A percentile compares a stretch with the other conserved stretches of the same genome.
Conservation (phyloP, 495 filamentous ascomycete genomes). For the Rusavskia elegans region DNA sequence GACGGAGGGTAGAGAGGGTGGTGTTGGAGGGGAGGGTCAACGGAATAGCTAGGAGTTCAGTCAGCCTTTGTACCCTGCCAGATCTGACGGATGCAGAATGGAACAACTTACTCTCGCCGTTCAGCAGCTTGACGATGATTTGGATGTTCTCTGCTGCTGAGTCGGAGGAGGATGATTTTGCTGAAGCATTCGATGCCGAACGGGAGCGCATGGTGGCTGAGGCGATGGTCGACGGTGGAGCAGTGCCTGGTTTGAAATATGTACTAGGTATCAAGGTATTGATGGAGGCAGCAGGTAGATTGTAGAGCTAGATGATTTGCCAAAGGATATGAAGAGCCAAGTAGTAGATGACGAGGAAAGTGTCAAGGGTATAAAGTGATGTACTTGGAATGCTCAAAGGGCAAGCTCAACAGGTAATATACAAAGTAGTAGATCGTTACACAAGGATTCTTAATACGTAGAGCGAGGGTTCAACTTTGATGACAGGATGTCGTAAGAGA, state of each 20-base stretch:
- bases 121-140: constrained; percentile 15
- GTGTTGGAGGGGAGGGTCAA: constrained; percentile 15
- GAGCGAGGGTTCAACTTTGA: no score
- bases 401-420: no score
- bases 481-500: not conserved
- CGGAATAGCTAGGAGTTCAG: constrained; percentile 9
- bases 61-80: no score
- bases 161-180: constrained; percentile 3
- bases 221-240: not conserved
- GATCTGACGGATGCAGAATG: constrained; percentile 7
- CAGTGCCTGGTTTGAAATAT: no score
- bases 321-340: not conserved
- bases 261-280: no score
- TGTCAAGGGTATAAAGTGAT: no score
- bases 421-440: no score
- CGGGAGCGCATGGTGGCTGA: constrained; percentile 9
- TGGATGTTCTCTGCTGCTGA: constrained; percentile 3
- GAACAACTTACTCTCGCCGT: constrained; percentile 13
- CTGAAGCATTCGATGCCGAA: constrained; percentile 11
- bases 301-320: not conserved
- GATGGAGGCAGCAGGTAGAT: no score
- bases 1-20: constrained; percentile 24
- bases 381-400: no score
- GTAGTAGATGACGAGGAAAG: not conserved
- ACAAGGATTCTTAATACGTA: no score